Base-by-base conservation (phyloP, 495 filamentous ascomycete genomes). In the Aspergillus biplanus region DNA sequence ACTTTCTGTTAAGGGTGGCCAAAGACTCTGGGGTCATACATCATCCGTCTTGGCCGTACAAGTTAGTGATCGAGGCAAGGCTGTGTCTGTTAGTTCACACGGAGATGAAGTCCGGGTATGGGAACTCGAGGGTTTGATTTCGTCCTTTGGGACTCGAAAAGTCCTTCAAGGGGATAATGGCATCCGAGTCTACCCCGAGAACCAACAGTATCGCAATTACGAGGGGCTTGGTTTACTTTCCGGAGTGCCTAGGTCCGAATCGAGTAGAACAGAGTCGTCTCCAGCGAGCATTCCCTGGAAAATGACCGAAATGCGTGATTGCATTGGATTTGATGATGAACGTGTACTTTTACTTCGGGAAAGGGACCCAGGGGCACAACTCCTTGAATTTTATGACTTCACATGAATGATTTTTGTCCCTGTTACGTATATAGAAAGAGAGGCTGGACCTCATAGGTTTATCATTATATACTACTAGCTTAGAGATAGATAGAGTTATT, bases 311-410 rank as follows among this genome's bases (percentile, higher is more conserved):
- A 79, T 76, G 42, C 77, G 80, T 62, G 84, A 88, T 44, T 96
- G 89, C 86, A 85, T 94, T 13, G 92, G 92, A 4, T 99, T 97
- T 73, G 92, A 98, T 70, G 95, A 97, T 39, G 92, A 97, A 75
- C 89, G 91, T 73, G 91, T 99, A 9, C 87, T 97, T 61, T 83
- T 97, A 52, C 79, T 97, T 52, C 88, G 90, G 52, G 91, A 94
- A 69, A 86, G 83, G 64, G 78, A 75, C 15, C 69, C 80, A 18
- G 90, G 91, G 27, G 80, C 82, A 27, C 90, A 93, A 68, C 85
- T 88, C 52, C 73, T 99, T 67, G 86, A 93, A 72, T 88, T 95
- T 63, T 97, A 97, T 74, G 93, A 99, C 77, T 99, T 99, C 72
- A 93, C 88, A 34, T 95, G 78, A 50, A 50, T 50, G 8, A 27